A percentile compares a stretch with the other conserved stretches of the same genome.
These are phyloP conservation scores for Leccinum imitatum DNA, from an alignment of 768 basidiomycete species.

Conservation along the genomic window DNA sequence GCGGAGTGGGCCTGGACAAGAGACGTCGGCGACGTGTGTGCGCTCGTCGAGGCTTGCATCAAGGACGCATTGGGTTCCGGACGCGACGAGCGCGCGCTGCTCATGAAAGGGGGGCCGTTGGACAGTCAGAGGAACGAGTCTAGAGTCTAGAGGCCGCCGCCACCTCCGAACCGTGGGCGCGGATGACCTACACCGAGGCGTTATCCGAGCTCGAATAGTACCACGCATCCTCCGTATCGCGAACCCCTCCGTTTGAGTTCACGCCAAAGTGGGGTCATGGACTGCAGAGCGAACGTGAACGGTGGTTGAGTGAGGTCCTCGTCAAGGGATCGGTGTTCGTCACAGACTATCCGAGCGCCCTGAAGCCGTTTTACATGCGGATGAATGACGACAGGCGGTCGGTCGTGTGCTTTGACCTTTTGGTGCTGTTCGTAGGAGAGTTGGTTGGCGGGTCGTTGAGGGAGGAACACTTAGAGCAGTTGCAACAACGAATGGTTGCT, in stretches of 20 bases:
- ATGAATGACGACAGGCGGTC: constrained; percentile 51
- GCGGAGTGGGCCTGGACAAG: constrained; percentile 78
- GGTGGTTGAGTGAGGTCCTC: constrained; percentile 75
- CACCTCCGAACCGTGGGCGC: constrained; percentile 50
- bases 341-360: constrained; percentile 75
- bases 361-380: constrained; percentile 99
- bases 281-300: constrained; percentile 90
- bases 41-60: constrained; percentile 54
- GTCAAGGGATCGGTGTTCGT: constrained; percentile 83
- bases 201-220: constrained; percentile 52
- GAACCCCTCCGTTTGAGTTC: constrained; percentile 46
- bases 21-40: constrained; percentile 49
- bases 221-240: constrained; percentile 26
- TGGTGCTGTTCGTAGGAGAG: constrained; percentile 87
- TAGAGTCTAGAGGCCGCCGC: constrained; percentile 39
- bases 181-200: constrained; percentile 81
- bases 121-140: constrained; percentile 34
- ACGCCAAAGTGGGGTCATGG: constrained; percentile 64
- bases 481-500: constrained; percentile 49
- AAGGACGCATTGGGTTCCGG: constrained; percentile 40
- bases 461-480: constrained; percentile 62
- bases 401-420: constrained; percentile 94
- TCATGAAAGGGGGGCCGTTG: constrained; percentile 32
- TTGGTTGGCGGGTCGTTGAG: constrained; percentile 90
- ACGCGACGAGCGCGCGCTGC: constrained; percentile 33